A percentile compares a stretch with the other conserved stretches of the same genome.
Conservation (phyloP, 495 filamentous ascomycete species). For the Penicillium tannophilum region DNA sequence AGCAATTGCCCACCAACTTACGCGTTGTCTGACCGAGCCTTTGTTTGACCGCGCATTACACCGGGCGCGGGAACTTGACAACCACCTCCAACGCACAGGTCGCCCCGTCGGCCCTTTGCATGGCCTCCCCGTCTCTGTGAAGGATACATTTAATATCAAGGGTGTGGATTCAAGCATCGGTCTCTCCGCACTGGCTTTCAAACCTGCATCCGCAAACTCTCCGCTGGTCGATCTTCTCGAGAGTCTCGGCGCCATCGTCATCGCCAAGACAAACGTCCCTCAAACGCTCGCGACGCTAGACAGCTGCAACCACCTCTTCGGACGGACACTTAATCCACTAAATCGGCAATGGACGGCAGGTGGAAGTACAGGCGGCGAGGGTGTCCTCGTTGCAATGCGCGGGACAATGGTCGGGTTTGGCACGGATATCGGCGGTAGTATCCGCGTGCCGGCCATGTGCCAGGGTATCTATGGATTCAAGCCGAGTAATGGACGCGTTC, state of each 20-base stretch:
- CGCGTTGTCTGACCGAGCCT: conserved; percentile 67
- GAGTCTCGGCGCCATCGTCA: conserved; percentile 56
- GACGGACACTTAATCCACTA: conserved; percentile 64
- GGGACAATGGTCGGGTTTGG: conserved; percentile 69
- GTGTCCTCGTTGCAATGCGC: conserved; percentile 60
- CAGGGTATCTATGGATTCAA: conserved; percentile 62
- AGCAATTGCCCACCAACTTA: conserved; percentile 62
- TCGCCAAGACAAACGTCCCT: conserved; percentile 68
- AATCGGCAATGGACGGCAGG: conserved; percentile 59
- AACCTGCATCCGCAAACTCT: conserved; percentile 50
- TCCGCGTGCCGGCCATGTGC: conserved; percentile 62
- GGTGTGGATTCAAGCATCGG: conserved; percentile 61
- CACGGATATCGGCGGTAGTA: conserved; percentile 65
- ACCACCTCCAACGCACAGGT: conserved; percentile 49
- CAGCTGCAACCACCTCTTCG: conserved; percentile 52
- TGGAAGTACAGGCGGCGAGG: conserved; percentile 70
- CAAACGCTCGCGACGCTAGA: conserved; percentile 50
- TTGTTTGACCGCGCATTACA: conserved; percentile 63
- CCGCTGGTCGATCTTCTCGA: conserved; percentile 41
- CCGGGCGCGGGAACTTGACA: conserved; percentile 61
- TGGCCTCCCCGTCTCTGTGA: conserved; percentile 66
- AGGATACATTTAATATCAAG: conserved; percentile 67
- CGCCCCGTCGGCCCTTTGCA: conserved; percentile 62
- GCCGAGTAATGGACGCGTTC: conserved; percentile 59
- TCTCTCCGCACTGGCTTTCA: conserved; percentile 54